These are phyloP conservation scores for Plicaturopsis crispa DNA, from an alignment of 768 basidiomycete species.

Conservation along the genomic window DNA sequence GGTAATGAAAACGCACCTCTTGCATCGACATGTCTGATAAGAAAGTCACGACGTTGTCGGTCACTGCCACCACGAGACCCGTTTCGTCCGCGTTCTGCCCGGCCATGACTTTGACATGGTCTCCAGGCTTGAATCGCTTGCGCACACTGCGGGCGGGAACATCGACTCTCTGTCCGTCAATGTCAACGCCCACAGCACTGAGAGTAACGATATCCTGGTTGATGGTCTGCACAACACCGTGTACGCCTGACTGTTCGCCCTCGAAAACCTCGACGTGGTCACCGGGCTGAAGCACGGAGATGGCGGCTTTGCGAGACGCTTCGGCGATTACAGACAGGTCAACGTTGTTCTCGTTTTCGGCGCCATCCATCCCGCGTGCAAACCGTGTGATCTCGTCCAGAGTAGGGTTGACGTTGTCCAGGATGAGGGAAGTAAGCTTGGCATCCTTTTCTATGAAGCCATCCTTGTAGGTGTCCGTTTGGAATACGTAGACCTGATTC, in stretches of 20 bases:
- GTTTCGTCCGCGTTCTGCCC: conserved; percentile 94
- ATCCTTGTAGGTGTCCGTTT: conserved; percentile 88
- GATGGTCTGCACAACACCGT: conserved; percentile 89
- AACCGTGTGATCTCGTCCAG: conserved; percentile 95
- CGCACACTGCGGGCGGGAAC: conserved; percentile 83
- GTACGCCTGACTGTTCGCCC: conserved; percentile 90
- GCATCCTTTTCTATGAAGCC: conserved; percentile 97
- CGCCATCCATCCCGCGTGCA: conserved; percentile 65
- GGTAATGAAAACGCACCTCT: conserved; percentile 48
- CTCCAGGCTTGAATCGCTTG: conserved; percentile 93
- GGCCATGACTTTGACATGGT: conserved; percentile 97
- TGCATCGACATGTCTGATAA: conserved; percentile 96
- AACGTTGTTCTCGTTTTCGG: conserved; percentile 58
- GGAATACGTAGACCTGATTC: conserved; percentile 75
- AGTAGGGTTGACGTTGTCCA: conserved; percentile 91
- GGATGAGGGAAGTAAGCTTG: conserved; percentile 65
- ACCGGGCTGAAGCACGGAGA: conserved; percentile 91
- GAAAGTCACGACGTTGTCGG: conserved; percentile 90
- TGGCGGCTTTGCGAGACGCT: conserved; percentile 85
- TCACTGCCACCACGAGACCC: conserved; percentile 88
- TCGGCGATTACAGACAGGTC: conserved; percentile 91
- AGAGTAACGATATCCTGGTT: conserved; percentile 82
- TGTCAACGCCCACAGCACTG: conserved; percentile 70
- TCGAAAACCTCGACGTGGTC: conserved; percentile 97
- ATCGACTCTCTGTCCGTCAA: conserved; percentile 82